A percentile compares a stretch with the other conserved stretches of the same genome.
Conservation (phyloP, 805 yeast species). For the Maudiozyma serrabonitensis region DNA sequence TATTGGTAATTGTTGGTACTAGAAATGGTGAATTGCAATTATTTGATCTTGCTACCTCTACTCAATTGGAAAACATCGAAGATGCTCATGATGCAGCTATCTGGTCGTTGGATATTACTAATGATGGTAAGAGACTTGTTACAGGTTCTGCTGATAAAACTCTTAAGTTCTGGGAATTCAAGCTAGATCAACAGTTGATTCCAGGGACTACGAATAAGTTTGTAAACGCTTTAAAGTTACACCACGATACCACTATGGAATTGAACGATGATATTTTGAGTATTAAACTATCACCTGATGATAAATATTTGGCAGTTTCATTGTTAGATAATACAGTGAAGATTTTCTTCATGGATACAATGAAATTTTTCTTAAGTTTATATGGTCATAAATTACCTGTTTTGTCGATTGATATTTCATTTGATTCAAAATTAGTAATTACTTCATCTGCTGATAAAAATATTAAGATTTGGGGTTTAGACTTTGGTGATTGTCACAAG, state of each 20-base stretch:
- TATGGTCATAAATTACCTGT: slow-evolving; percentile 98
- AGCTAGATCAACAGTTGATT: slow-evolving; percentile 53
- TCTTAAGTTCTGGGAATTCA: slow-evolving; percentile 83
- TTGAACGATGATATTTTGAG: slow-evolving; percentile 76
- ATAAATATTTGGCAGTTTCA: slow-evolving; percentile 69
- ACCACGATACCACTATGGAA: slow-evolving; percentile 75
- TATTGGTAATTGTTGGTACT: slow-evolving; percentile 78
- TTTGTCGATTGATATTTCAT: slow-evolving; percentile 80
- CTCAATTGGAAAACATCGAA: slow-evolving; percentile 58
- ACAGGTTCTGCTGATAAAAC: slow-evolving; percentile 93
- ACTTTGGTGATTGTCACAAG: slow-evolving; percentile 97
- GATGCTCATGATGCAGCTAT: slow-evolving; percentile 74
- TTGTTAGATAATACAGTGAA: slow-evolving; percentile 91
- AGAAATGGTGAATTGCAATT: slow-evolving; percentile 77
- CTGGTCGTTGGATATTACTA: slow-evolving; percentile 82
- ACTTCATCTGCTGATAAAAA: slow-evolving; percentile 97
- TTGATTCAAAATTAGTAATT: slow-evolving; percentile 76
- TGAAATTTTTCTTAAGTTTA: slow-evolving; percentile 78
- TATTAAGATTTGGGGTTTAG: slow-evolving; percentile 96
- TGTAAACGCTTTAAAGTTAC: slow-evolving; percentile 46
- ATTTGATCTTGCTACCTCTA: slow-evolving; percentile 77
- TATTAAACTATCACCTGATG: slow-evolving; percentile 72
- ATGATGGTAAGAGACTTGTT: slow-evolving; percentile 74
- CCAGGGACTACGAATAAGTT: slow-evolving; percentile 52
- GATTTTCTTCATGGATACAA: slow-evolving; percentile 77